These are phyloP conservation scores for Phytophthora sp. DNA, from an alignment of 352 stramenopile genomes.

Conservation along the genomic window DNA sequence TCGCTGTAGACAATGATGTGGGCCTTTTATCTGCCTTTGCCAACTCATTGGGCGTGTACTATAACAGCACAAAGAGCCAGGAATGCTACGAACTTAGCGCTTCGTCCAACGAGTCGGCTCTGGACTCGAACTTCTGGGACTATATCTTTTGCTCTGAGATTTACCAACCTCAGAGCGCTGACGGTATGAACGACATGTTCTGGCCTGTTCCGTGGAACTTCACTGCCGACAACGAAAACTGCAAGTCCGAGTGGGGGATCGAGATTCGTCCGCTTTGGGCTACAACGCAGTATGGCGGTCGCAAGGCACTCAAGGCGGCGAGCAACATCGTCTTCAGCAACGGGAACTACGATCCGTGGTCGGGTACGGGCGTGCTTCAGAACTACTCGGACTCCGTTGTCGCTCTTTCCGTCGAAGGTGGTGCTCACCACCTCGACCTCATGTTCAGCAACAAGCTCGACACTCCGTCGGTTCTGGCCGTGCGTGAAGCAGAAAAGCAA, in stretches of 20 bases:
- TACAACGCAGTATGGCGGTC: constrained; percentile 73
- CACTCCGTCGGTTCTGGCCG: constrained; percentile 68
- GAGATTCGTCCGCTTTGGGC: constrained; percentile 68
- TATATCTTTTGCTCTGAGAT: constrained; percentile 84
- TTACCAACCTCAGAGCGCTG: constrained; percentile 67
- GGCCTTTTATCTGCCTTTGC: constrained; percentile 59
- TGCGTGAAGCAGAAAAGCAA: constrained; percentile 72
- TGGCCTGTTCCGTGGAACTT: constrained; percentile 74
- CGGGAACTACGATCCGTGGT: constrained; percentile 94
- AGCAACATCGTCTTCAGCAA: constrained; percentile 97
- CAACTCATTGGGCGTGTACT: constrained; percentile 71
- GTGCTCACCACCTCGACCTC: constrained; percentile 91
- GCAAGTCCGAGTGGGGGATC: constrained; percentile 70
- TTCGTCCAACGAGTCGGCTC: constrained; percentile 59
- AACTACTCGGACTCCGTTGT: constrained; percentile 75
- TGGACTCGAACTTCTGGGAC: constrained; percentile 75
- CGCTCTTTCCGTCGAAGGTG: constrained; percentile 67
- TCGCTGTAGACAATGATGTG: constrained; percentile 34
- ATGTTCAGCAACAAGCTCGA: constrained; percentile 92
- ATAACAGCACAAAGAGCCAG: constrained; percentile 71
- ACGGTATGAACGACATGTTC: constrained; percentile 90
- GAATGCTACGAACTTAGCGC: constrained; percentile 60
- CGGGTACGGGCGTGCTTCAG: constrained; percentile 83
- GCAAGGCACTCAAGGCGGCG: constrained; percentile 60
- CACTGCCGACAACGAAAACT: constrained; percentile 66